Evolutionary conservation across 2,329 filamentous ascomycete genomes (phyloP), one percentile per base, ranked within the genome.

Genomic region (Orbilia oligospora): DNA sequence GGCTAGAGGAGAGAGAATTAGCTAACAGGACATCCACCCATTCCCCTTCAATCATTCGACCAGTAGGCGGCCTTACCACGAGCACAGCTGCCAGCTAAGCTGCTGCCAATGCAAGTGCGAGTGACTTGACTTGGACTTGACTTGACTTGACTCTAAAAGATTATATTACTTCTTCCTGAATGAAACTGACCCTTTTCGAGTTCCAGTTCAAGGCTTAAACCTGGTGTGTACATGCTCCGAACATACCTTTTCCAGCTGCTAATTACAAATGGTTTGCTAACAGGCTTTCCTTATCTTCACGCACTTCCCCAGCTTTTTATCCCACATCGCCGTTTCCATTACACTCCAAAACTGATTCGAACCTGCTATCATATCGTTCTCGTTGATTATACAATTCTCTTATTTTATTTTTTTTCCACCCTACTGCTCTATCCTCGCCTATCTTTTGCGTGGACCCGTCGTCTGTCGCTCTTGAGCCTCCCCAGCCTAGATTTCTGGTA

Each of bases 201-300:
- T 33, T n/a, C n/a, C n/a, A n/a, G n/a, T n/a, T 20, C 53, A n/a
- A 20, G 46, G 38, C 38, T 44, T 18, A 49, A 51, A 71, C 73
- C 61, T 71, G 18, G 48, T n/a, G 66, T 66, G 61, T 77, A 71
- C 73, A 56, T 66, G 58, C 49, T 61, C 71, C 64, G 46, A 63
- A 69, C 66, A 55, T 70, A 76, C 64, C 71, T 48, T 73, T 75
- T 76, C 67, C 64, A 68, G 78, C 63, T 76, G 71, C 71, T 70
- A 69, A 76, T 76, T 76, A 76, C 72, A 76, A 76, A 76, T 76
- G 72, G 72, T 76, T 76, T 70, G 72, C 65, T 76, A 76, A 76
- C 72, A 63, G 58, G 72, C 55, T 70, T 76, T 70, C 72, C 72
- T 76, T 76, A 76, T 76, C 72, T 76, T 76, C 66, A 68, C 72